Base-by-base conservation (phyloP, 768 basidiomycete genomes). In the Dioszegia crocea region DNA sequence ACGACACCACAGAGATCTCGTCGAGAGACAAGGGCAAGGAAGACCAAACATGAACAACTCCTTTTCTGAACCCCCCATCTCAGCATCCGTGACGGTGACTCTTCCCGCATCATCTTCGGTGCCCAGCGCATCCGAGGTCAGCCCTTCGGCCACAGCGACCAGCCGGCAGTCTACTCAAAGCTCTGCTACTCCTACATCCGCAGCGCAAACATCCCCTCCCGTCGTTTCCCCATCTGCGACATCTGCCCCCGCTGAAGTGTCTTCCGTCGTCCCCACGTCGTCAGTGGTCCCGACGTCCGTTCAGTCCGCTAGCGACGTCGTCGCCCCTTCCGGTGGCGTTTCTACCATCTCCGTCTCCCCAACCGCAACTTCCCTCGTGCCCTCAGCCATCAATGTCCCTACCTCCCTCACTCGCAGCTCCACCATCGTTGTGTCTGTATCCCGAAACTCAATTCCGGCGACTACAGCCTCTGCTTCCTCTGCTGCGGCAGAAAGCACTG, bases 391-490 rank as follows among this genome's bases (percentile, higher is more conserved):
- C 43, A 55, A 14, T 29, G 12, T 40, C 10, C 9, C 51, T 30
- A 36, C 59, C 12, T 21, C 38, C 30, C 31, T 30, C 33, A 50
- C 56, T 2, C 29, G 48, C 8, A 56, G 45, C 1, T 30, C 46
- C 33, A 58, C 44, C 33, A 45, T 48, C 33, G 3, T 41, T 21
- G 29, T 26, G 36, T 19, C 17, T 10, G 30, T 21, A 33, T 21
- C 43, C 31, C 44, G 10, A n/a, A n/a, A n/a, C 24, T 38, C 19
- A 30, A 26, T 17, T 19, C 43, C 47, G 52, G 26, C 56, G 16
- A 36, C 65, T 8, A 52, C 67, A 9, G 50, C 61, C 14, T 51
- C 68, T 14, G 26, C 17, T 39, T 53, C 63, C 33, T 55, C 56
- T 2, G 30, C 60, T 16, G 49, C 66, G 1, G 40, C 51, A 39